Evolutionary conservation across 805 yeast species (phyloP).

Genomic region (Gaillardinia entomophila): DNA sequence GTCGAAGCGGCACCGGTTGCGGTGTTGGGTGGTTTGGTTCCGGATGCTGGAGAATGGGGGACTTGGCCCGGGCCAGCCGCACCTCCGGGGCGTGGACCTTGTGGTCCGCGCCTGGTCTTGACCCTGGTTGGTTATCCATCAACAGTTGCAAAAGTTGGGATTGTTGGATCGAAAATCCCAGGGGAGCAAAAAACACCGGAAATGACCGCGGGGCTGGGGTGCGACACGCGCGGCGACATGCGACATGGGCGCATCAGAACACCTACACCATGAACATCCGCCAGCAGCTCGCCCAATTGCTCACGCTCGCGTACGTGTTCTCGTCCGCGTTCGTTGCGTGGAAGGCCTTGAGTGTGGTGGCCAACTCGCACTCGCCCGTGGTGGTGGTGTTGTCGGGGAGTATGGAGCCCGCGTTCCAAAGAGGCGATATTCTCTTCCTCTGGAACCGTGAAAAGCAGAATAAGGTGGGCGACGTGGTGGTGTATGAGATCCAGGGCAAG

Average conservation of each 20-base stretch:
- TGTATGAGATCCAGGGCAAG: constrained; percentile 74
- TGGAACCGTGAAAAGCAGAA: constrained; percentile 75
- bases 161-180: constrained; percentile 1
- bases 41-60: neutral
- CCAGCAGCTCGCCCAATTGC: constrained; percentile 55
- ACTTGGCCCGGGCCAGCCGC: neutral
- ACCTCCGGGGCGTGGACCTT: neutral
- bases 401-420: constrained; percentile 98
- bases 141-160: neutral
- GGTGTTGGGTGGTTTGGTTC: neutral
- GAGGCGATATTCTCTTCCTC: constrained; percentile 88
- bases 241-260: neutral
- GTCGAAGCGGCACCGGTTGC: neutral
- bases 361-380: constrained; percentile 86
- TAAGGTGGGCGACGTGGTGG: constrained; percentile 89
- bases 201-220: too few species aligned
- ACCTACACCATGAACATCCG: constrained; percentile 47
- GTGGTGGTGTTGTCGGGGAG: constrained; percentile 97
- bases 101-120: neutral
- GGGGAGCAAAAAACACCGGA: too few species aligned
- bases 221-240: too few species aligned
- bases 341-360: constrained; percentile 70
- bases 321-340: constrained; percentile 90
- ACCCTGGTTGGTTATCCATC: constrained; percentile 7
- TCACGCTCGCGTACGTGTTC: constrained; percentile 71